Evolutionary conservation across 2,329 filamentous ascomycete species (phyloP), one percentile per base, ranked within the genome.

Genomic region (Pseudophaeomoniella oleicola): DNA sequence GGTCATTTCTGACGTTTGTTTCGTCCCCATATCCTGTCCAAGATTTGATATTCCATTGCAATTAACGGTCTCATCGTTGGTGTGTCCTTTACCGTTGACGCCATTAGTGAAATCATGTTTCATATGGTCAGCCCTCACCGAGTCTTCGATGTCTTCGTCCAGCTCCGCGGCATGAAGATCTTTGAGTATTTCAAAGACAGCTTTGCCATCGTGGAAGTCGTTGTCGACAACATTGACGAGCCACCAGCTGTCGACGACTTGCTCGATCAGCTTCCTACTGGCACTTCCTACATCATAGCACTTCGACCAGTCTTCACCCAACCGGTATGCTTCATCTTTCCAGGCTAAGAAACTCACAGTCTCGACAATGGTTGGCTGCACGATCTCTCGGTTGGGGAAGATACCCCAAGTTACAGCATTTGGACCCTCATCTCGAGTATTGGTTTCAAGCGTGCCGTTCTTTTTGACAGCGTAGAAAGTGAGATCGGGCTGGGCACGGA

Each of bases 331-430:
- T 60, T 98, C 90, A 48, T 98, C 90, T 62, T 93, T 93, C 90
- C 90, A 98, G 2, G 90, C 90, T 37, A 98, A 67, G 71, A 98
- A 98, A 56, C 84, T 93, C 56, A 98, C 80, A 13, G 84, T 92
- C 63, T 98, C 90, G 36, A 98, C 90, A 50, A 98, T 94, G n/a
- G 90, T 98, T 11, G 90, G 90, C 59, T 98, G 90, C n/a, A 98
- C 87, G 53, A 98, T 94, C 60, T 98, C 90, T 58, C 96, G 93
- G 40, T 90, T 90, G 0, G 90, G 88, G 65, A 96, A 98, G 19
- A 98, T 92, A 59, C 90, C 90, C 90, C 90, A 98, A 2, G 90
- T 98, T 35, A 98, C 83, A n/a, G 90, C 90, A 50, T 98, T 98
- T 27, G 90, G 90, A 4, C 85, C 83, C 47, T 92, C 85, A 15